A percentile compares a stretch with the other conserved stretches of the same genome.
Evolutionary conservation across 2,329 filamentous ascomycete genomes (phyloP).

Genomic region (Aspergillus sergii): DNA sequence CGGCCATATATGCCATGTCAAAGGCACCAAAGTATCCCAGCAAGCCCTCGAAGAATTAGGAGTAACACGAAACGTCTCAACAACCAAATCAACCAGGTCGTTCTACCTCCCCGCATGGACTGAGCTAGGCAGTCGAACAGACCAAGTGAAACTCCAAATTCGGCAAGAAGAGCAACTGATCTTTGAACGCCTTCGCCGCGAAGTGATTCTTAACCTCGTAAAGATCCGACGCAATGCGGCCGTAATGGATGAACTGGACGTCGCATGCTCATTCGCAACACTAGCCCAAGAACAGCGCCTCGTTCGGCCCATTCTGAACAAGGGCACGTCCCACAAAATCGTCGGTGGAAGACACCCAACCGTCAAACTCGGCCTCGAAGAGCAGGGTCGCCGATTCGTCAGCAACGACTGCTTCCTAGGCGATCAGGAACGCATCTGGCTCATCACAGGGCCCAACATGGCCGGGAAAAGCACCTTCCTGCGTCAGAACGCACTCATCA

Average conservation of each 20-base stretch:
- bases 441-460: slow-evolving; percentile 91
- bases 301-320: slow-evolving; percentile 71
- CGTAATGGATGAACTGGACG: slow-evolving; percentile 92
- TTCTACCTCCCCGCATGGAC: slow-evolving; percentile 88
- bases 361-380: slow-evolving; percentile 78
- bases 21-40: slow-evolving; percentile 69
- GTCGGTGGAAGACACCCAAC: slow-evolving; percentile 88
- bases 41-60: slow-evolving; percentile 44
- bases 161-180: slow-evolving; percentile 81
- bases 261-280: slow-evolving; percentile 80
- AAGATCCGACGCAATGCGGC: slow-evolving; percentile 84
- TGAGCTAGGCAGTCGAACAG: slow-evolving; percentile 73
- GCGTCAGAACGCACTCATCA: slow-evolving; percentile 92
- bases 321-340: slow-evolving; percentile 69
- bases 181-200: slow-evolving; percentile 71
- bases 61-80: slow-evolving; percentile 64
- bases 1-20: slow-evolving; percentile 89
- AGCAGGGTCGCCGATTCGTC: slow-evolving; percentile 79
- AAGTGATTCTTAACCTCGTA: slow-evolving; percentile 79
- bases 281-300: slow-evolving; percentile 75
- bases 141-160: slow-evolving; percentile 76
- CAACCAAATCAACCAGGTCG: slow-evolving; percentile 80
- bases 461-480: slow-evolving; percentile 95
- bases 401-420: slow-evolving; percentile 84
- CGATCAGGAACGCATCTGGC: slow-evolving; percentile 69